Base-by-base conservation (phyloP, 2,329 filamentous ascomycete genomes). In the Emericellopsis cladophorae region DNA sequence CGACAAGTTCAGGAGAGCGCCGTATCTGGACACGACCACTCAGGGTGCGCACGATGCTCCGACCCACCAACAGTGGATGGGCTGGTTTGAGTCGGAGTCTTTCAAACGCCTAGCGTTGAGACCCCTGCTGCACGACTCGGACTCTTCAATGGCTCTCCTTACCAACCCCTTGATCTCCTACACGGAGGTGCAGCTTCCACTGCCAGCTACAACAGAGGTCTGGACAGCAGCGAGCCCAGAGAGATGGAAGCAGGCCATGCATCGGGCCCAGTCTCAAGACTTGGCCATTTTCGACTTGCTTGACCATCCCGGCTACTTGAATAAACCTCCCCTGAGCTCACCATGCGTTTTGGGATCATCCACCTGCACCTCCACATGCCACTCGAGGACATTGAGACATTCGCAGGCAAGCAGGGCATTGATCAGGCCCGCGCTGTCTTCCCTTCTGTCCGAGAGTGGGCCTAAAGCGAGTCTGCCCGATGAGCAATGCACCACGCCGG, bases 391-490 rank as follows among this genome's bases (percentile, higher is more conserved):
- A 51, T 67, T 0, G 62, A 67, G 10, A 52, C 62, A 1, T 63
- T 66, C 18, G 63, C 64, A 1, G 64, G 64, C 4, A 64, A 64
- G 37, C 57, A 63, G 16, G 62, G 62, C 5, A 54, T 58, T 10
- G 55, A 62, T 18, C 60, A 60, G 38, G 60, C 62, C 3, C 53
- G 56, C 0, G 48, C 51, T 7, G 54, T 58, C 0, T 59, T 57
- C 22, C 51, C 58, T 10, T 52, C 51, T 1, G 52, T 62, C 0
- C 47, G 56, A 0, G 54, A 59, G 24, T 66, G 62, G 60, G 58
- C 56, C 4, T 51, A 54, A 7, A 56, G 54, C 12, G 50, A 56
- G 15, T 51, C 58, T 11, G 57, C 60, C 1, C 54, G 64, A 2
- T 44, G 54, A 5, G 51, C 54, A 4, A 42, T 56, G 3, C 56